phyloP scores from a whole-genome alignment of 2,329 filamentous ascomycete genomes.

The Claviceps citrina region DNA sequence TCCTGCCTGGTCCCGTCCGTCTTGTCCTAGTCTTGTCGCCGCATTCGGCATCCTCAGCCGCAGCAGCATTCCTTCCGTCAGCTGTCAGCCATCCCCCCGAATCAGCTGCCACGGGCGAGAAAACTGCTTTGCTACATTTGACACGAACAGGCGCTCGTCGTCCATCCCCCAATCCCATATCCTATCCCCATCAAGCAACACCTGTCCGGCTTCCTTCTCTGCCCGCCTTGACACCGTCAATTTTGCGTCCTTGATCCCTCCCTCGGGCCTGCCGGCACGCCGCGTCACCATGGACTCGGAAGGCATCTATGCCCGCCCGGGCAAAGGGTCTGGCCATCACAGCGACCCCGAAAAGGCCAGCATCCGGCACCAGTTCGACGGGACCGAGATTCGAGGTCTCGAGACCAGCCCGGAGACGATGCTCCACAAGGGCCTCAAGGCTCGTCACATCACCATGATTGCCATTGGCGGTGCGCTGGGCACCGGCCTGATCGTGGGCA shows the following conservation, averaged over 20 bases:
- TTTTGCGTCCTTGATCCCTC: too few species aligned
- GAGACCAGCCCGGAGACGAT: slow-evolving; percentile 33
- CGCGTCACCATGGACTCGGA: slow-evolving; percentile 6
- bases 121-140: too few species aligned
- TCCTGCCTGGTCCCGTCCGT: too few species aligned
- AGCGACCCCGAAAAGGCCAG: slow-evolving; percentile 11
- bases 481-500: slow-evolving; percentile 60
- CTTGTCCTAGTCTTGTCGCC: background rate
- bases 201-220: too few species aligned
- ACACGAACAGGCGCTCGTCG: too few species aligned
- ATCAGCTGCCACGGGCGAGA: too few species aligned
- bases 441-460: slow-evolving; percentile 42
- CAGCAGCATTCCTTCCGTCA: background rate
- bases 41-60: background rate
- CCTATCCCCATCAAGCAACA: too few species aligned
- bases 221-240: too few species aligned
- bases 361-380: slow-evolving; percentile 5
- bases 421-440: slow-evolving; percentile 37
- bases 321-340: slow-evolving; percentile 5
- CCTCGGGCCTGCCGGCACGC: background rate
- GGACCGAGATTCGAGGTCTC: slow-evolving; percentile 29
- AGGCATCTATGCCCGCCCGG: slow-evolving; percentile 8
- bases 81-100: background rate
- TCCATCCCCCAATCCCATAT: too few species aligned
- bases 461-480: slow-evolving; percentile 63